Conservation (phyloP, 2,329 filamentous ascomycete genomes). For the Harringtonia aguacate region DNA sequence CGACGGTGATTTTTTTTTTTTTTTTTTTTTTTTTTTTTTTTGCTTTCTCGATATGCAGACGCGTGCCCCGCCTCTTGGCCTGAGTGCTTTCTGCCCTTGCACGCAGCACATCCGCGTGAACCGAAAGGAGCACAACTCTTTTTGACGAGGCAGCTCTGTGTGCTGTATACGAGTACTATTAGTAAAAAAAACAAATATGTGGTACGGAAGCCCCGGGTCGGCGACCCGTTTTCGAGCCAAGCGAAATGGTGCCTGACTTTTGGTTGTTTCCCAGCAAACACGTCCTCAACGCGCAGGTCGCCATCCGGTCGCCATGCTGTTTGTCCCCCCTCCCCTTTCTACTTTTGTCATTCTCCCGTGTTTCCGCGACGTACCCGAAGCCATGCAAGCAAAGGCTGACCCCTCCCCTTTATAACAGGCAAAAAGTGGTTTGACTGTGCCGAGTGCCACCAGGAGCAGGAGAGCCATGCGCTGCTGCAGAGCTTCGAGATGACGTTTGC, state of each 20-base stretch:
- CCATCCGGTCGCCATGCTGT: slow-evolving; percentile 95
- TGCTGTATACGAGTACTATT: too few relatives aligned
- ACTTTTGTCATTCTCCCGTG: neutral
- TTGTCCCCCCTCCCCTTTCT: slow-evolving; percentile 23
- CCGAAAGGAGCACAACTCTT: too few relatives aligned
- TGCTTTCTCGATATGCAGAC: too few relatives aligned
- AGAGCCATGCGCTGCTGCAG: slow-evolving; percentile 67
- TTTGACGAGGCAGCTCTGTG: too few relatives aligned
- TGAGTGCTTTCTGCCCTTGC: too few relatives aligned
- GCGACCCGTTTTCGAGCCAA: too few relatives aligned
- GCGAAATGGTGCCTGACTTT: neutral
- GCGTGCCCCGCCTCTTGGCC: too few relatives aligned
- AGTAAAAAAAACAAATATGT: slow-evolving; percentile 14
- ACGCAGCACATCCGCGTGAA: too few relatives aligned
- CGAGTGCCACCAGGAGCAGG: slow-evolving; percentile 79
- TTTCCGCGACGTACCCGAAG: neutral
- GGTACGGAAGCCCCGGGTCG: too few relatives aligned
- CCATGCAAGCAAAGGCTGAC: neutral
- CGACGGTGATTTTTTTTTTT: too few relatives aligned
- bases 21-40: too few relatives aligned
- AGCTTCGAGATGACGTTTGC: slow-evolving; percentile 84
- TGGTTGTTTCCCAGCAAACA: slow-evolving; percentile 60
- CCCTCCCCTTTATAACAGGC: slow-evolving; percentile 35
- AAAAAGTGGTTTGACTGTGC: slow-evolving; percentile 98
- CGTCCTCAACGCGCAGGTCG: slow-evolving; percentile 93